Evolutionary conservation across 2,329 filamentous ascomycete genomes (phyloP).

Genomic region (Dendryphion nanum): DNA sequence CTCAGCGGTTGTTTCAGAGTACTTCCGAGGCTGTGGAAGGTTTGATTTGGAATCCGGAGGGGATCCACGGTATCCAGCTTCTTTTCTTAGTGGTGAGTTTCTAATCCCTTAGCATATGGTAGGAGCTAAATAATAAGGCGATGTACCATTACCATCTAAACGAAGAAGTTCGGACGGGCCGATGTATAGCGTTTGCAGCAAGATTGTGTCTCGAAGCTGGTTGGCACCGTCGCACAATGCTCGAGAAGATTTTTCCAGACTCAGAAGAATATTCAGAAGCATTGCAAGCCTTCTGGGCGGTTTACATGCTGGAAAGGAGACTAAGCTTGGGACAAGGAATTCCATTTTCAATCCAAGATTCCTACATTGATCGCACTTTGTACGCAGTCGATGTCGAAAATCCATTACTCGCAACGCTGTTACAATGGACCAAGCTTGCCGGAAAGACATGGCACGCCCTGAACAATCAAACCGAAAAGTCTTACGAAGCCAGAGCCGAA

Average conservation of each 20-base stretch:
- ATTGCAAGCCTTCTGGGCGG: conserved; percentile 11
- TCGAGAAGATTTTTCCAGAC: conserved; percentile 8
- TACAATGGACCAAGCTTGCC: conserved; percentile 11
- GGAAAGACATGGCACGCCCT: conserved; percentile 11
- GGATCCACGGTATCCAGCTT: conserved; percentile 10
- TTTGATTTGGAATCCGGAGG: conserved; percentile 11
- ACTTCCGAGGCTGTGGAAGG: conserved; percentile 10
- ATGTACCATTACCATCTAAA: conserved; percentile 13
- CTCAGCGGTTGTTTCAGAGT: conserved; percentile 9
- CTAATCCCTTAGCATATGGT: neutral
- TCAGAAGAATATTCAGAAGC: conserved; percentile 5
- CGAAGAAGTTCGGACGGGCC: conserved; percentile 10
- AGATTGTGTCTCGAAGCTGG: conserved; percentile 10
- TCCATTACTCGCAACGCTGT: conserved; percentile 5
- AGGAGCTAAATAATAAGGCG: conserved; percentile 5
- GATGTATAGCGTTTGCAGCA: conserved; percentile 11
- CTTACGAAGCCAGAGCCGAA: conserved; percentile 7
- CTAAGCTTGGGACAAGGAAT: conserved; percentile 11
- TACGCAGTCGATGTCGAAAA: conserved; percentile 6
- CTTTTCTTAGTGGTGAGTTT: conserved; percentile 8
- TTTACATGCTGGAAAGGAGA: conserved; percentile 11
- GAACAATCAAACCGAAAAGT: conserved; percentile 7
- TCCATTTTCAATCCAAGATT: conserved; percentile 12
- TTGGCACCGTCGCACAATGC: conserved; percentile 8
- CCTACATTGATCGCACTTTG: conserved; percentile 8